These are phyloP conservation scores for Forsythia viridissima DNA, from an alignment of 257 asterid species.

Conservation along the genomic window DNA sequence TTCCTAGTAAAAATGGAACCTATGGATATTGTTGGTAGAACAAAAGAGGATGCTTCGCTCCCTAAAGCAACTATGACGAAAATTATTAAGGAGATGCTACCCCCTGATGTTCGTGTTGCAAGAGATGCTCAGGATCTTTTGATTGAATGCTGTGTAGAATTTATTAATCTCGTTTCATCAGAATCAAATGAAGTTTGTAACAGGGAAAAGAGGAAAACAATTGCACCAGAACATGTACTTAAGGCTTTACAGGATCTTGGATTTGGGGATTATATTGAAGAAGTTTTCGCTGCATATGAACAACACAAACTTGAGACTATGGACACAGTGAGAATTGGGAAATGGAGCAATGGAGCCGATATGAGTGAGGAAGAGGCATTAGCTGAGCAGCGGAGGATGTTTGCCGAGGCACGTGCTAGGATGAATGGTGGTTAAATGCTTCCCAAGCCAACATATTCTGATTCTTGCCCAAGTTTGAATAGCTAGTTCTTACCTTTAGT, in stretches of 20 bases:
- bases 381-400: slow-evolving; percentile 96
- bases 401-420: slow-evolving; percentile 95
- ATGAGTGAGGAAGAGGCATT: slow-evolving; percentile 94
- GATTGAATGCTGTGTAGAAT: slow-evolving; percentile 95
- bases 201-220: slow-evolving; percentile 83
- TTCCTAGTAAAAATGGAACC: slow-evolving; percentile 66
- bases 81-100: slow-evolving; percentile 37
- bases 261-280: slow-evolving; percentile 89
- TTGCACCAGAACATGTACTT: slow-evolving; percentile 97
- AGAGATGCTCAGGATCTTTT: slow-evolving; percentile 97
- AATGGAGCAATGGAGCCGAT: slow-evolving; percentile 76
- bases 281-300: slow-evolving; percentile 91
- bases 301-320: slow-evolving; percentile 89
- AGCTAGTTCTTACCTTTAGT: slow-evolving; percentile 38
- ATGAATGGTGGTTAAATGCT: slow-evolving; percentile 70
- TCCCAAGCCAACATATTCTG: slow-evolving; percentile 62
- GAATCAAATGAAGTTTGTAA: slow-evolving; percentile 97
- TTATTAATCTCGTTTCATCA: slow-evolving; percentile 86
- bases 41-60: slow-evolving; percentile 95
- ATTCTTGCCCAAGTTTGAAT: slow-evolving; percentile 45
- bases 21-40: slow-evolving; percentile 87
- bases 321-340: slow-evolving; percentile 73
- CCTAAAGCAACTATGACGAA: slow-evolving; percentile 78
- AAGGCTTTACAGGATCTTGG: slow-evolving; percentile 97
- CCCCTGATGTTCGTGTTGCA: slow-evolving; percentile 89